Conservation (phyloP, 2,329 filamentous ascomycete genomes). For the Cytospora piceae region DNA sequence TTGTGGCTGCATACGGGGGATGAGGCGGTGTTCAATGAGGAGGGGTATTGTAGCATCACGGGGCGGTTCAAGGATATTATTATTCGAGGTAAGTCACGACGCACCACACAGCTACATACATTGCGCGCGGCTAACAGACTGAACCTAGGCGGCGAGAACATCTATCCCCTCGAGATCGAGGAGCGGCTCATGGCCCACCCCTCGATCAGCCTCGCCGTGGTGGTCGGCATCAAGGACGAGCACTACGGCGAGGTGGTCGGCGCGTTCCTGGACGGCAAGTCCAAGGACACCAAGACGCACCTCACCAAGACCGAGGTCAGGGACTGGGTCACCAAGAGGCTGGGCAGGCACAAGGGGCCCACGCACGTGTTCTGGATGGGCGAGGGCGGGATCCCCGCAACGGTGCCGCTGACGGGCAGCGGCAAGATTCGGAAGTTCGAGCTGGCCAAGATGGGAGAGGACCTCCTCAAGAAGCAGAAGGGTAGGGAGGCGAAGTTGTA, state of each 20-base stretch:
- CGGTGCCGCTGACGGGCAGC: slow-evolving; percentile 70
- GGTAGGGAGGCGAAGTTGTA: slow-evolving; percentile 52
- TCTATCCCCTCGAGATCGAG: slow-evolving; percentile 76
- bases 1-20: slow-evolving; percentile 72
- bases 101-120: slow-evolving; percentile 29
- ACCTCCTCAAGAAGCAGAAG: slow-evolving; percentile 54
- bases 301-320: slow-evolving; percentile 60
- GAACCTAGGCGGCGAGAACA: slow-evolving; percentile 67
- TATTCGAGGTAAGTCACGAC: slow-evolving; percentile 59
- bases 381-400: slow-evolving; percentile 56
- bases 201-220: slow-evolving; percentile 64
- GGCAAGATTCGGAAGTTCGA: slow-evolving; percentile 73
- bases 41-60: slow-evolving; percentile 73
- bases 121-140: neutral
- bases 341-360: slow-evolving; percentile 72
- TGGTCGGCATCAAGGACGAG: slow-evolving; percentile 70
- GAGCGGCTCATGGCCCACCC: slow-evolving; percentile 70
- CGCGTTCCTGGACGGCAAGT: slow-evolving; percentile 59
- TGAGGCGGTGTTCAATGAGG: slow-evolving; percentile 67
- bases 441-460: slow-evolving; percentile 60
- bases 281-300: slow-evolving; percentile 37
- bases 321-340: slow-evolving; percentile 63
- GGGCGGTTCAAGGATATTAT: slow-evolving; percentile 81
- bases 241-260: slow-evolving; percentile 75
- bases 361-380: slow-evolving; percentile 78